phyloP scores from a whole-genome alignment of 345 rosid species.

The Corymbia maculata region DNA sequence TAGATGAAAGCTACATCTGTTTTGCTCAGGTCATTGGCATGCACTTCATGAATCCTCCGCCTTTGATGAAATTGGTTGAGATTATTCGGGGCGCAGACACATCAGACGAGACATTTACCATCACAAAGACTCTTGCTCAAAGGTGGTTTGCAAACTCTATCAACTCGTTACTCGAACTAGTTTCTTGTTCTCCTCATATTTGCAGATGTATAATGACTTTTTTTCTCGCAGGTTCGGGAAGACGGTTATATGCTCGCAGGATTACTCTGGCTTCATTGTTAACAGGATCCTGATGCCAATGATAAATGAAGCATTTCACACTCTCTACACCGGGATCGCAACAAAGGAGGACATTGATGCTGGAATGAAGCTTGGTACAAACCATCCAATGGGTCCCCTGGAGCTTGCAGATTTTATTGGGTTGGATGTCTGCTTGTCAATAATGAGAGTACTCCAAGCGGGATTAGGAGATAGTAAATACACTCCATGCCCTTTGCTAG shows the following conservation, averaged over 20 bases:
- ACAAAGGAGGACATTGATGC: slow-evolving; percentile 83
- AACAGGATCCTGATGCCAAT: slow-evolving; percentile 93
- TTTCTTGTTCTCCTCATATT: too few relatives aligned
- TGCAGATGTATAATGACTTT: not conserved
- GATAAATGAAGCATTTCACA: slow-evolving; percentile 86
- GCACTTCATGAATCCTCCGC: slow-evolving; percentile 99
- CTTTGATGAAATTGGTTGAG: slow-evolving; percentile 90
- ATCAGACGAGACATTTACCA: slow-evolving; percentile 57
- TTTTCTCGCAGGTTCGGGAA: slow-evolving; percentile 55
- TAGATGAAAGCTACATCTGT: not conserved
- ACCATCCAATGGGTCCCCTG: slow-evolving; percentile 88
- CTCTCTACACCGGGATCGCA: slow-evolving; percentile 88
- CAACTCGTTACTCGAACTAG: not conserved
- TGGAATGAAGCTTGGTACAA: slow-evolving; percentile 88
- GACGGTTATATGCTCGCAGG: slow-evolving; percentile 68
- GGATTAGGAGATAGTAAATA: slow-evolving; percentile 68
- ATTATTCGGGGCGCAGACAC: slow-evolving; percentile 82
- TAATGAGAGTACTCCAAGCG: slow-evolving; percentile 65
- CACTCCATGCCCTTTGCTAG: slow-evolving; percentile 76
- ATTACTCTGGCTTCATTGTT: slow-evolving; percentile 73
- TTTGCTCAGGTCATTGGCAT: slow-evolving; percentile 61
- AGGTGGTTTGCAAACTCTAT: slow-evolving; percentile 26
- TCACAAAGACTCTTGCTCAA: slow-evolving; percentile 63
- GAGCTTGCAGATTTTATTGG: slow-evolving; percentile 85
- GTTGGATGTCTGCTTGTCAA: slow-evolving; percentile 67